Percentiles rank a stretch among this genome's conserved stretches.
Conservation (phyloP, 768 basidiomycete species). For the Dendrothele bispora region DNA sequence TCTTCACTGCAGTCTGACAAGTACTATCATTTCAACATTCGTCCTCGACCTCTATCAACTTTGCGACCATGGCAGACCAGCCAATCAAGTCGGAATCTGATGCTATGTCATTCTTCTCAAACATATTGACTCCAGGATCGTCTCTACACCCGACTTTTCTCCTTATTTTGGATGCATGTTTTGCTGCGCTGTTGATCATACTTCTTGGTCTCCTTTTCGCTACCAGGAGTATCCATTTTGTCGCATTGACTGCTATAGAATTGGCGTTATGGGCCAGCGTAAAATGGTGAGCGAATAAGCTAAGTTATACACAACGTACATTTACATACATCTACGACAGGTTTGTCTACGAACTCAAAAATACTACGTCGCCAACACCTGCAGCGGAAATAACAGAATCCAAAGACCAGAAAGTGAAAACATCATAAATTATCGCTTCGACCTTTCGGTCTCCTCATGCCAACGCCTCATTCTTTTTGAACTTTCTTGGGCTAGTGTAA, state of each 20-base stretch:
- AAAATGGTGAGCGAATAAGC: constrained; percentile 61
- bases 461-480: constrained; percentile 75
- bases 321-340: constrained; percentile 33
- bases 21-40: not conserved
- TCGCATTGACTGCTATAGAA: constrained; percentile 65
- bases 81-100: not conserved
- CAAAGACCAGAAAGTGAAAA: not conserved
- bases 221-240: constrained; percentile 70
- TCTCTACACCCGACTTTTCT: constrained; percentile 73
- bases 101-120: constrained; percentile 40
- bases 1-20: not conserved
- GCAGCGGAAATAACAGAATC: constrained; percentile 7
- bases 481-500: constrained; percentile 82
- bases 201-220: constrained; percentile 58
- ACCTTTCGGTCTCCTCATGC: constrained; percentile 74
- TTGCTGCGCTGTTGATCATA: constrained; percentile 56
- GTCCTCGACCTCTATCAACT: not conserved
- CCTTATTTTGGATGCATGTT: constrained; percentile 59
- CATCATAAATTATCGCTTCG: constrained; percentile 29
- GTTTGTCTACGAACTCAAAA: constrained; percentile 66
- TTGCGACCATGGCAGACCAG: not conserved
- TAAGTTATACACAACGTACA: constrained; percentile 1
- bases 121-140: constrained; percentile 72
- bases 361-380: constrained; percentile 19
- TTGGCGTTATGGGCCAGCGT: constrained; percentile 74